Conservation (phyloP, 140 eudicot species). For the Eryngium alpinum region DNA sequence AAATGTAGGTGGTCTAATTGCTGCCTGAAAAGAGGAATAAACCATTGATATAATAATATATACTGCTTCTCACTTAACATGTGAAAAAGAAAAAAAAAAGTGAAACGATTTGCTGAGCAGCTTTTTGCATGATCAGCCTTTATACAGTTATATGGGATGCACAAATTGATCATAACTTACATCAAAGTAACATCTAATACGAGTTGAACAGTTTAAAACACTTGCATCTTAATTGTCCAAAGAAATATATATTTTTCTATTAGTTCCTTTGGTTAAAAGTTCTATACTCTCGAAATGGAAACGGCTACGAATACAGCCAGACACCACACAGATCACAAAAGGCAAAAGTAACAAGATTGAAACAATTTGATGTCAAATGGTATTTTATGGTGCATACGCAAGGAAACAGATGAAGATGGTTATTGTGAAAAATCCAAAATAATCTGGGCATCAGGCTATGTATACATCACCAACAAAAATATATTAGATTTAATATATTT, state of each 20-base stretch:
- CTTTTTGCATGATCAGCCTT: too few relatives aligned
- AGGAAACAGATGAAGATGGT: background rate
- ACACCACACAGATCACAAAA: background rate
- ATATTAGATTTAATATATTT: too few relatives aligned
- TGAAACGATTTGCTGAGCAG: too few relatives aligned
- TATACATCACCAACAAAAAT: background rate
- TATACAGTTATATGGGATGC: background rate
- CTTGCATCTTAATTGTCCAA: background rate
- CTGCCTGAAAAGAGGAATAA: constrained; percentile 57
- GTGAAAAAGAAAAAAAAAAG: background rate
- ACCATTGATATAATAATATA: background rate
- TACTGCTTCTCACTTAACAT: background rate
- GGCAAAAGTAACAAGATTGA: background rate
- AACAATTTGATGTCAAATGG: too few relatives aligned
- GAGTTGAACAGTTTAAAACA: background rate
- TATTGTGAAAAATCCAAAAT: background rate
- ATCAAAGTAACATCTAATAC: background rate
- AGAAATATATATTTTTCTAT: background rate
- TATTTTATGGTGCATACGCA: too few relatives aligned
- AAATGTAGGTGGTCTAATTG: constrained; percentile 91
- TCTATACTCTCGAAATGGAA: background rate
- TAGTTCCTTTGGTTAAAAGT: background rate
- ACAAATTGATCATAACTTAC: background rate
- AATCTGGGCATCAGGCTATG: background rate
- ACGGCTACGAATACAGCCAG: background rate